A percentile compares a stretch with the other conserved stretches of the same genome.
Evolutionary conservation across 805 yeast genomes (phyloP).

Genomic region (Ogataea wickerhamii): DNA sequence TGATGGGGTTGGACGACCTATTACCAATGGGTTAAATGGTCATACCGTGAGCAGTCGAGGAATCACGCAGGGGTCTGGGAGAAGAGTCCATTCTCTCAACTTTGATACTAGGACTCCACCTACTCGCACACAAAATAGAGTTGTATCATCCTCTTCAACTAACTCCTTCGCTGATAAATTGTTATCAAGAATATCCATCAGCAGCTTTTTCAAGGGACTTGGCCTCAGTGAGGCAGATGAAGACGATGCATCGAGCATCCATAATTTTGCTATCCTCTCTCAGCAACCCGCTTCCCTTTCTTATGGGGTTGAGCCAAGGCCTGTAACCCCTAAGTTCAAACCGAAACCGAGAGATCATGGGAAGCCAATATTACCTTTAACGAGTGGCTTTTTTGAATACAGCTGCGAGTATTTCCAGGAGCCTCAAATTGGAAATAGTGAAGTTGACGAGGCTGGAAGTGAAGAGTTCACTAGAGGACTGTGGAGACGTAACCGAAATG

Average conservation of each 20-base stretch:
- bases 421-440: slow-evolving; percentile 85
- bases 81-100: slow-evolving; percentile 27
- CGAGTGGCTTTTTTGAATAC: slow-evolving; percentile 66
- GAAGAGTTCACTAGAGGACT: slow-evolving; percentile 73
- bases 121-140: slow-evolving; percentile 10
- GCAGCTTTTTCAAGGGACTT: slow-evolving; percentile 22
- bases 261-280: slow-evolving; percentile 22
- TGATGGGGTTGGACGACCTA: background rate
- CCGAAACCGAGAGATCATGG: slow-evolving; percentile 28
- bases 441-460: slow-evolving; percentile 89
- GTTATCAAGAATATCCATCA: slow-evolving; percentile 16
- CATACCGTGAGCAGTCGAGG: slow-evolving; percentile 4
- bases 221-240: slow-evolving; percentile 22
- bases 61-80: slow-evolving; percentile 4
- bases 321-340: slow-evolving; percentile 54
- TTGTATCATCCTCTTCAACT: slow-evolving; percentile 23
- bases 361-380: slow-evolving; percentile 49
- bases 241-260: slow-evolving; percentile 19
- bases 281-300: slow-evolving; percentile 28
- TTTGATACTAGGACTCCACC: slow-evolving; percentile 11
- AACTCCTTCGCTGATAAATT: slow-evolving; percentile 22
- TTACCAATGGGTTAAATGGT: slow-evolving; percentile 2
- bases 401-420: slow-evolving; percentile 92
- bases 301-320: slow-evolving; percentile 45
- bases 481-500: slow-evolving; percentile 91